These are phyloP conservation scores for Pseudozyma thailandica DNA, from an alignment of 1,284 basidiomycete species.

Conservation along the genomic window DNA sequence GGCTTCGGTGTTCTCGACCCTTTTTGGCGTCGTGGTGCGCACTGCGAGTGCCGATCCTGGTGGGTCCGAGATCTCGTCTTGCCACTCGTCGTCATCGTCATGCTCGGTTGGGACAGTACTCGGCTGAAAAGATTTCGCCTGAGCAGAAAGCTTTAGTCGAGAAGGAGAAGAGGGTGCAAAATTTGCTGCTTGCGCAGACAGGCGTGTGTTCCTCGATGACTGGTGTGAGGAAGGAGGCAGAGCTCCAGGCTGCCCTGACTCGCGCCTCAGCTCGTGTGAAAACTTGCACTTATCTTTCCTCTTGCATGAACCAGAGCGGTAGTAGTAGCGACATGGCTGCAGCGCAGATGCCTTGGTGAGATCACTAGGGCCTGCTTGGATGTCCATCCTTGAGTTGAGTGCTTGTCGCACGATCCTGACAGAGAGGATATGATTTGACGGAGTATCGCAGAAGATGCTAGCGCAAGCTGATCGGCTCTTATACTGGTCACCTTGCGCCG, in stretches of 20 bases:
- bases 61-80: background rate
- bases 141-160: conserved; percentile 11
- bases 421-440: background rate
- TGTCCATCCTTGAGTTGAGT: conserved; percentile 5
- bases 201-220: background rate
- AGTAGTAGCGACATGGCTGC: conserved; percentile 32
- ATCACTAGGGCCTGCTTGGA: conserved; percentile 8
- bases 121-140: conserved; percentile 17
- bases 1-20: conserved; percentile 10
- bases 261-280: conserved; percentile 15
- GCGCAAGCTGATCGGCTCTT: too few species aligned
- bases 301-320: conserved; percentile 38
- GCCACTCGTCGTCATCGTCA: conserved; percentile 12
- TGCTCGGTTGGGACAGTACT: background rate
- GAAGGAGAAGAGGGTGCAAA: conserved; percentile 5
- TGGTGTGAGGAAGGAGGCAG: background rate
- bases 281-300: conserved; percentile 37
- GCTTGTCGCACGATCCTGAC: background rate
- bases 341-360: background rate
- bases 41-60: background rate
- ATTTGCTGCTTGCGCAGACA: conserved; percentile 13
- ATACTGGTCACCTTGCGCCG: too few species aligned
- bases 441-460: too few species aligned
- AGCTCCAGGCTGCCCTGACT: background rate
- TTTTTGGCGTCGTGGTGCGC: conserved; percentile 6